These are phyloP conservation scores for Nepenthes mirabilis DNA, from an alignment of 148 eudicot species.

Conservation along the genomic window DNA sequence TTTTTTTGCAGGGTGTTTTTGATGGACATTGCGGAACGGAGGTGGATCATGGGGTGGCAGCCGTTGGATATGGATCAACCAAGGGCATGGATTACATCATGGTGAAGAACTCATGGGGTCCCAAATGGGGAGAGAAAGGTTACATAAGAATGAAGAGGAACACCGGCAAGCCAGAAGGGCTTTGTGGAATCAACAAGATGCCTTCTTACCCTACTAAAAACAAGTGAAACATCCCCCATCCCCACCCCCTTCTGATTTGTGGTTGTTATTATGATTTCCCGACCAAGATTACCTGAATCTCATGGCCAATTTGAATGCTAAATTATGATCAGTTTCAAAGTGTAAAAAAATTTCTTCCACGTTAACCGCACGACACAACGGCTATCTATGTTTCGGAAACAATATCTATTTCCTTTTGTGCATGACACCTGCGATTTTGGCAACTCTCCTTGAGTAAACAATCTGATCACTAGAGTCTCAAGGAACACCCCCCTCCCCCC, in stretches of 20 bases:
- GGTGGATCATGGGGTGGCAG: conserved; percentile 91
- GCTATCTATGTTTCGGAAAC: too few relatives aligned
- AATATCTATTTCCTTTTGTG: too few relatives aligned
- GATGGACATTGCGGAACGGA: conserved; percentile 90
- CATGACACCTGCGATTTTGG: too few relatives aligned
- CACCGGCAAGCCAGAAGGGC: conserved; percentile 64
- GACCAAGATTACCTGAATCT: too few relatives aligned
- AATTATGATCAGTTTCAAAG: too few relatives aligned
- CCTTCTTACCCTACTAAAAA: conserved; percentile 87
- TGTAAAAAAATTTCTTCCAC: too few relatives aligned
- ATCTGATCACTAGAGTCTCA: too few relatives aligned
- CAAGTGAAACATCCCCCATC: conserved; percentile 16
- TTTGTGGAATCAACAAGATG: conserved; percentile 86
- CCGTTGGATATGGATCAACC: conserved; percentile 78
- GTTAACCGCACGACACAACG: too few relatives aligned
- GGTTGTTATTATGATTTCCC: background rate
- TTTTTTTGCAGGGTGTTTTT: conserved; percentile 61
- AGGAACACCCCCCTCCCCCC: too few relatives aligned
- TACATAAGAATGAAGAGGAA: conserved; percentile 82
- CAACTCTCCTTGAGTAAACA: too few relatives aligned
- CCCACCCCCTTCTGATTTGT: background rate
- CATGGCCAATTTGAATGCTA: too few relatives aligned
- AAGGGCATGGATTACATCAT: conserved; percentile 67
- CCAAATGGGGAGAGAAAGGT: conserved; percentile 95
- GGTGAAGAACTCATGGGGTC: conserved; percentile 97